These are phyloP conservation scores for Durotheca rogersii DNA, from an alignment of 495 filamentous ascomycete genomes.

Conservation along the genomic window DNA sequence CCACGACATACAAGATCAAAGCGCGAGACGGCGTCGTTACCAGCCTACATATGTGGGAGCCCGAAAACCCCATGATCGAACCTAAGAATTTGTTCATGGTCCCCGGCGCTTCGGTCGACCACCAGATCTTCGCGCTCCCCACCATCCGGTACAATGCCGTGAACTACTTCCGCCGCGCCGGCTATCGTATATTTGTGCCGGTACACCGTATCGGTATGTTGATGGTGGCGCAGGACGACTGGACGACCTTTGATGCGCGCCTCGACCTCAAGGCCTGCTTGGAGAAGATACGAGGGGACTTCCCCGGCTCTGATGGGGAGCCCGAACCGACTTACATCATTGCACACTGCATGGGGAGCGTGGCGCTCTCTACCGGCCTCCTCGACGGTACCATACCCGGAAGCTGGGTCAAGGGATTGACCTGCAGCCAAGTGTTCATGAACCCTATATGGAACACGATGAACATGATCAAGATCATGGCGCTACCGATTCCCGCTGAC, in stretches of 20 bases:
- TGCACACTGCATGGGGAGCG: slow-evolving; percentile 66
- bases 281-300: slow-evolving; percentile 50
- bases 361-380: slow-evolving; percentile 59
- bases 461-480: slow-evolving; percentile 60
- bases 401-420: slow-evolving; percentile 61
- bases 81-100: slow-evolving; percentile 58
- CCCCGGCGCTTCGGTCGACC: slow-evolving; percentile 62
- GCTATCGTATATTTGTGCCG: slow-evolving; percentile 58
- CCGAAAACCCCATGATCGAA: slow-evolving; percentile 37
- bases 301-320: slow-evolving; percentile 6
- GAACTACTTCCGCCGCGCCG: slow-evolving; percentile 62
- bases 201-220: slow-evolving; percentile 63
- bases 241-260: slow-evolving; percentile 63
- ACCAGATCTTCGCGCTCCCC: slow-evolving; percentile 64
- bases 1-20: slow-evolving; percentile 40
- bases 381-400: slow-evolving; percentile 64
- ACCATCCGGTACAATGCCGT: slow-evolving; percentile 66
- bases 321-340: slow-evolving; percentile 58
- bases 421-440: slow-evolving; percentile 64
- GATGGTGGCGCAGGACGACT: slow-evolving; percentile 51
- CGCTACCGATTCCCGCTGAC: slow-evolving; percentile 49
- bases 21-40: slow-evolving; percentile 57
- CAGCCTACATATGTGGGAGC: slow-evolving; percentile 57
- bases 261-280: slow-evolving; percentile 62
- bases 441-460: slow-evolving; percentile 59